Percentiles rank a stretch among this genome's conserved stretches.
phyloP scores from a whole-genome alignment of 1,284 basidiomycete genomes.

The Mixia osmundae region DNA sequence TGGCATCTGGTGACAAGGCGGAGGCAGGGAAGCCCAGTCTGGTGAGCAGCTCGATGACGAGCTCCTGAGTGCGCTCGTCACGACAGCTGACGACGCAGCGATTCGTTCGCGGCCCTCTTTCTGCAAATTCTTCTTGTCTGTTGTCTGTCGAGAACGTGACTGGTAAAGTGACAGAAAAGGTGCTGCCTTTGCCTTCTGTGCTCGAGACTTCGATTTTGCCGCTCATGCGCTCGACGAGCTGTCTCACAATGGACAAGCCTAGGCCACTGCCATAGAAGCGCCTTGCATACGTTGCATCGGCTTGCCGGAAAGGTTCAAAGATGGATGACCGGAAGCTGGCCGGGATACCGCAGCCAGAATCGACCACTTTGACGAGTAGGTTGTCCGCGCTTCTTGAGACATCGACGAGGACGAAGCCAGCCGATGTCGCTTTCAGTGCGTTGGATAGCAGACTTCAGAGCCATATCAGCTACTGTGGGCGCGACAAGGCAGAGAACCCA shows the following conservation, averaged over 20 bases:
- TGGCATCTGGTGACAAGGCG: too few species aligned
- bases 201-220: background rate
- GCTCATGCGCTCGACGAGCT: background rate
- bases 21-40: too few species aligned
- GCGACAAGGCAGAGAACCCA: background rate
- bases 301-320: conserved; percentile 1
- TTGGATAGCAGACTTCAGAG: background rate
- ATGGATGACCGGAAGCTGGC: background rate
- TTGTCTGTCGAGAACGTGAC: too few species aligned
- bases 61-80: too few species aligned
- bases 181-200: background rate
- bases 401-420: background rate
- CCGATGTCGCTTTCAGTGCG: background rate
- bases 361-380: background rate
- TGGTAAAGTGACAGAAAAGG: background rate
- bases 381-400: background rate
- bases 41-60: too few species aligned
- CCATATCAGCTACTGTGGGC: background rate
- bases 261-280: background rate
- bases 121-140: too few species aligned
- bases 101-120: too few species aligned
- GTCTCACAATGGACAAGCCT: background rate
- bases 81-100: too few species aligned
- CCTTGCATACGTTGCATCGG: background rate
- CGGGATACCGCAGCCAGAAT: conserved; percentile 1